Evolutionary conservation across 345 rosid species (phyloP), one percentile per base, ranked within the genome.

Genomic region (Aquilaria sinensis): DNA sequence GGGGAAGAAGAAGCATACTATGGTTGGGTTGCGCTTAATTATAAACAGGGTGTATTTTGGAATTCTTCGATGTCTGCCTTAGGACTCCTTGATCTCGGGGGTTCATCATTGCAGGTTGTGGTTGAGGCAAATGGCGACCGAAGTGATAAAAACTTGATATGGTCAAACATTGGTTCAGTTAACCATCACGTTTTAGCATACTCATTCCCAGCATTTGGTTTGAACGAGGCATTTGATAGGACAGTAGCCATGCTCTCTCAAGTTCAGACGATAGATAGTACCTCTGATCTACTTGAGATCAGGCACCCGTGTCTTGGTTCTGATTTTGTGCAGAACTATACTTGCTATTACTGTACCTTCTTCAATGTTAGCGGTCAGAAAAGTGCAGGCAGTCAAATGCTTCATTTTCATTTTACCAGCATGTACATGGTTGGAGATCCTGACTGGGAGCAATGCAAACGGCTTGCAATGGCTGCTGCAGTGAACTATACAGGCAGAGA

Each of bases 1-100:
- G 88, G 88, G 67, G 72, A 77, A 70, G 86, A 85, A 58, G 88
- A 85, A 73, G 91, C 86, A 12, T 85, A 81, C 56, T 85, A 80
- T 72, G 86, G 86, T 46, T 85, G 88, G 88, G 75, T 79, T 65
- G 83, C 88, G 68, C 71, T 81, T 55, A 83, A 85, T 58, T 83
- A 79, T 59, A 77, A 69, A 71, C 67, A 78, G 83, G 81, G 81
- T 15, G 68, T 55, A 30, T 75, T 83, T 32, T 73, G 74, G 9
- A 77, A 77, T 72, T 71, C 77, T 29, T 75, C 65, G 3, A 66
- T 59, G 31, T 57, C 76, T 30, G 74, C 81, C 12, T 57, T 74
- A 46, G 91, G 88, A 51, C 86, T 85, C 65, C 80, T 85, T 9
- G 91, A 85, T 72, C 54, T 85, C 59, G 88, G 88, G 68, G 84